Conservation (phyloP, 2,329 filamentous ascomycete species). For the Hypoxylon sp. region DNA sequence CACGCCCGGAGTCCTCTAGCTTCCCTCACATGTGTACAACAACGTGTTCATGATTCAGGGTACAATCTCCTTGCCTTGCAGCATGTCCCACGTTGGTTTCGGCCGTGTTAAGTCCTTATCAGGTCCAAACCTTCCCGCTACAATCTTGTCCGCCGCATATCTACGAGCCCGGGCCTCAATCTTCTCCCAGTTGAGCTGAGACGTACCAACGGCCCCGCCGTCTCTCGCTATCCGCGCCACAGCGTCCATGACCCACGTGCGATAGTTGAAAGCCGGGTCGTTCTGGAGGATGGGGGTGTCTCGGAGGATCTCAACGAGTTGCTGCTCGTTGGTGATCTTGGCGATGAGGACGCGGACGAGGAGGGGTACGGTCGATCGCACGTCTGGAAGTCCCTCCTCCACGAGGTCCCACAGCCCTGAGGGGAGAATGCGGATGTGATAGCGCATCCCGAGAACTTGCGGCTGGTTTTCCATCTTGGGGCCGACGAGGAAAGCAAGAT, state of each 20-base stretch:
- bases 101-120: conserved; percentile 35
- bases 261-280: conserved; percentile 59
- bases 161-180: conserved; percentile 55
- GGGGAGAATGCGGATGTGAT: conserved; percentile 53
- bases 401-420: conserved; percentile 44
- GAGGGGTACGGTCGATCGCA: conserved; percentile 50
- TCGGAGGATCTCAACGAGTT: conserved; percentile 55
- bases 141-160: conserved; percentile 57
- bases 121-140: conserved; percentile 41
- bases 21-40: background rate
- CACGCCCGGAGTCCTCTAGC: background rate
- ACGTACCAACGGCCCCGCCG: conserved; percentile 57
- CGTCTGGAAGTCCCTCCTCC: conserved; percentile 36
- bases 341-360: conserved; percentile 58
- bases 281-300: conserved; percentile 54
- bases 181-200: conserved; percentile 56
- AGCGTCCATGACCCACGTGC: conserved; percentile 58
- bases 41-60: conserved; percentile 22
- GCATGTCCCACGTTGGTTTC: conserved; percentile 54
- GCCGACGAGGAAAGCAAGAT: conserved; percentile 53
- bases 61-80: conserved; percentile 48
- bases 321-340: conserved; percentile 57
- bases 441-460: conserved; percentile 51
- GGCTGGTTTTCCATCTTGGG: conserved; percentile 50
- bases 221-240: conserved; percentile 55